Conservation (phyloP, 2,329 filamentous ascomycete species). For the Penicillium sp. region DNA sequence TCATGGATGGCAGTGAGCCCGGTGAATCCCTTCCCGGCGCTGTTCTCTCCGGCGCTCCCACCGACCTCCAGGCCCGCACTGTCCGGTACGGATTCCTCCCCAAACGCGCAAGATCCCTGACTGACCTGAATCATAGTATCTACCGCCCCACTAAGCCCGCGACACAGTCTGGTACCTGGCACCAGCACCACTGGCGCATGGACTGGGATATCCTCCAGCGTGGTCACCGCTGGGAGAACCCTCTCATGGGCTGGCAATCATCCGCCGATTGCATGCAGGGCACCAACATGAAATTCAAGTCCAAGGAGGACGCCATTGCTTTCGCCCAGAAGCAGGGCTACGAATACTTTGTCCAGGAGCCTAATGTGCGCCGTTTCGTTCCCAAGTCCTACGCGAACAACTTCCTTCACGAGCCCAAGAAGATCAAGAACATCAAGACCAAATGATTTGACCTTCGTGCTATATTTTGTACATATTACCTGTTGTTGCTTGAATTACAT, state of each 20-base stretch:
- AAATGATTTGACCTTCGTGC: constrained; percentile 59
- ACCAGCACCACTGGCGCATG: constrained; percentile 87
- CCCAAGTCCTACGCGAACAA: constrained; percentile 98
- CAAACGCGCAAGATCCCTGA: background rate
- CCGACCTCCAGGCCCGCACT: constrained; percentile 89
- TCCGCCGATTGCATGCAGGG: constrained; percentile 94
- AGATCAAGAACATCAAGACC: constrained; percentile 83
- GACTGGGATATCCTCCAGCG: constrained; percentile 94
- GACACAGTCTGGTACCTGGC: constrained; percentile 90
- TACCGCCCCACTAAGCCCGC: constrained; percentile 91
- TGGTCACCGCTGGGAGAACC: constrained; percentile 98
- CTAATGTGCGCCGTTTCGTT: constrained; percentile 79
- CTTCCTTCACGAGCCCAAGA: constrained; percentile 81
- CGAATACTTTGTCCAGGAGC: constrained; percentile 98
- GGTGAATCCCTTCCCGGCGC: constrained; percentile 74
- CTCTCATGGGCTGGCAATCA: constrained; percentile 97
- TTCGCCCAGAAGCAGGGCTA: constrained; percentile 99
- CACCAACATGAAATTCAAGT: constrained; percentile 84
- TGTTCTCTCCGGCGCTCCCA: constrained; percentile 85
- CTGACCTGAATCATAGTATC: constrained; percentile 65
- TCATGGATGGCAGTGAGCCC: constrained; percentile 89
- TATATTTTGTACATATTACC: constrained; percentile 41
- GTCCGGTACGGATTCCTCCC: constrained; percentile 74
- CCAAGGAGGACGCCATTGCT: constrained; percentile 88
- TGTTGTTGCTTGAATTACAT: constrained; percentile 20